Conservation (phyloP, 352 stramenopile genomes). For the Halophytophthora batemanensis region DNA sequence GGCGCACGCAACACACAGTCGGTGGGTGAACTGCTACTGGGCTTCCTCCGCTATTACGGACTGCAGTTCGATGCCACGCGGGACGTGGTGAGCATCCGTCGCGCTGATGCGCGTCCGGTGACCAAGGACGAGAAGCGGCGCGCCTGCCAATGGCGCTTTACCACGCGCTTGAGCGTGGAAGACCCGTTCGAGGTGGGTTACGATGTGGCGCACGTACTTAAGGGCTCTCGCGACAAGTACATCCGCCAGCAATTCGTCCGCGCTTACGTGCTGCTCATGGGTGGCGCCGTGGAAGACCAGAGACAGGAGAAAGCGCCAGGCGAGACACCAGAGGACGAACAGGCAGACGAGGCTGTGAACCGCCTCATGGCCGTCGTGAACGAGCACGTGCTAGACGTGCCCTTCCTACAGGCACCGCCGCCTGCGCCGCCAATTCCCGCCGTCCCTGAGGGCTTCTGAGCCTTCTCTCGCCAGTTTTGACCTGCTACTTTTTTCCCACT, state of each 20-base stretch:
- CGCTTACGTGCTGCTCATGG: slow-evolving; percentile 60
- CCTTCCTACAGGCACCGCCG: slow-evolving; percentile 31
- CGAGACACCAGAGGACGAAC: slow-evolving; percentile 2
- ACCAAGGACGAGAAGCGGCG: slow-evolving; percentile 77
- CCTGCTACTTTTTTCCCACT: neutral
- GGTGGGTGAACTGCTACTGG: slow-evolving; percentile 63
- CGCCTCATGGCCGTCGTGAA: slow-evolving; percentile 36
- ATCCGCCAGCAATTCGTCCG: slow-evolving; percentile 81
- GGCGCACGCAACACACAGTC: slow-evolving; percentile 44
- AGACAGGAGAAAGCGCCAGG: slow-evolving; percentile 8
- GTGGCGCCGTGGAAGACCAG: slow-evolving; percentile 32
- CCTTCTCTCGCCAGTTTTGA: neutral
- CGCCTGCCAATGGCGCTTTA: slow-evolving; percentile 66
- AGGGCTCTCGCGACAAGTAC: slow-evolving; percentile 83
- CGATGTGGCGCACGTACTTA: slow-evolving; percentile 96
- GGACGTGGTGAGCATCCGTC: slow-evolving; percentile 67
- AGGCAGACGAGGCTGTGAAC: slow-evolving; percentile 17
- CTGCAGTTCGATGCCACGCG: slow-evolving; percentile 66
- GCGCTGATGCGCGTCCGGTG: slow-evolving; percentile 46
- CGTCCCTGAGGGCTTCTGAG: slow-evolving; percentile 21
- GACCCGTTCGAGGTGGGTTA: slow-evolving; percentile 99
- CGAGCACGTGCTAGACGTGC: slow-evolving; percentile 38
- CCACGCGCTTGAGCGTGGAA: slow-evolving; percentile 91
- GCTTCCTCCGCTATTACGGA: slow-evolving; percentile 79
- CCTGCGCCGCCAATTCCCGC: slow-evolving; percentile 14